Percentiles rank a stretch among this genome's conserved stretches.
phyloP scores from a whole-genome alignment of 2,329 filamentous ascomycete species.

The Diaporthe sp. region DNA sequence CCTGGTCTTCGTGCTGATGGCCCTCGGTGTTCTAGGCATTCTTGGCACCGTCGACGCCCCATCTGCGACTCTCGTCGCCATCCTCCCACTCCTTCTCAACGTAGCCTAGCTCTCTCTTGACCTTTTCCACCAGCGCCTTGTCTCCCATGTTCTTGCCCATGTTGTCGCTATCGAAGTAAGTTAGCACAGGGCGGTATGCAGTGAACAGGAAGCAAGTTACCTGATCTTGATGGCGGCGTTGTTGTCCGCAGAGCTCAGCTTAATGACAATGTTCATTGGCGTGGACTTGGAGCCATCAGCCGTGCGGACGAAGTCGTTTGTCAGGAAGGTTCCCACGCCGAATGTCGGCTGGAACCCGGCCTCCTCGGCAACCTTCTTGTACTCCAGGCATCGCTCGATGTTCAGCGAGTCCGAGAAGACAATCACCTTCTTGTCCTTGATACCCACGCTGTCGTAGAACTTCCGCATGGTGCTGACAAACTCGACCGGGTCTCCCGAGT shows the following conservation, averaged over 20 bases:
- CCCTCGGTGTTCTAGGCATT: slow-evolving; percentile 25
- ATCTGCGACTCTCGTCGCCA: slow-evolving; percentile 87
- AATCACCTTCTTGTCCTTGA: slow-evolving; percentile 86
- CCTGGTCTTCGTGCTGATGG: not conserved
- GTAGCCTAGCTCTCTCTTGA: slow-evolving; percentile 90
- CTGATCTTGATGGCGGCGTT: slow-evolving; percentile 91
- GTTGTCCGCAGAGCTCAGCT: slow-evolving; percentile 87
- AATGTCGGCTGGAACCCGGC: slow-evolving; percentile 89
- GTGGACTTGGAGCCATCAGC: slow-evolving; percentile 85
- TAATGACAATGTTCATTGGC: slow-evolving; percentile 98
- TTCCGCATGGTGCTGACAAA: slow-evolving; percentile 84
- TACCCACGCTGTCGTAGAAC: slow-evolving; percentile 83
- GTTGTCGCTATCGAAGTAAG: slow-evolving; percentile 72
- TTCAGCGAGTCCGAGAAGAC: slow-evolving; percentile 97
- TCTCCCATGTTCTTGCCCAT: slow-evolving; percentile 95
- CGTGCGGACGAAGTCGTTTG: slow-evolving; percentile 88
- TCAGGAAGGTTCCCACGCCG: slow-evolving; percentile 95
- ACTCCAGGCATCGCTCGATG: slow-evolving; percentile 90
- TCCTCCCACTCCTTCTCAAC: slow-evolving; percentile 86
- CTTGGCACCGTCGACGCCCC: slow-evolving; percentile 71
- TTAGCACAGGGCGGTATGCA: not conserved
- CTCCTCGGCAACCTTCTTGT: slow-evolving; percentile 85
- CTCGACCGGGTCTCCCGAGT: slow-evolving; percentile 86
- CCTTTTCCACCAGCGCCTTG: slow-evolving; percentile 80
- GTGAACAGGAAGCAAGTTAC: slow-evolving; percentile 48